Conservation (phyloP, 345 rosid genomes). For the Theobroma cacao region DNA sequence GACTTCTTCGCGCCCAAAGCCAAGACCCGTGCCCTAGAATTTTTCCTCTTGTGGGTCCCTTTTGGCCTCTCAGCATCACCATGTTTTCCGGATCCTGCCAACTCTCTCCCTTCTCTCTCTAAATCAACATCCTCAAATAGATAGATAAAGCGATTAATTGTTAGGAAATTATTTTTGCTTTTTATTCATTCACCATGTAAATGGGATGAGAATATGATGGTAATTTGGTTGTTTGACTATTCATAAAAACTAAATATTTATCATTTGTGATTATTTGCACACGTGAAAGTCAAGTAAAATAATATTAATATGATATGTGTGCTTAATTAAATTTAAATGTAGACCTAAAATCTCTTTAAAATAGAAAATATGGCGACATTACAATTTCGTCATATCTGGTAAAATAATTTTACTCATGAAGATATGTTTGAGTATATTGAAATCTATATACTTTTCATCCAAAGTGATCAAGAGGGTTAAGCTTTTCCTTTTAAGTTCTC, state of each 20-base stretch:
- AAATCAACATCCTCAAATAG: slow-evolving; percentile 16
- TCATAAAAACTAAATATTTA: too few species aligned
- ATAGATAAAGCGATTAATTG: too few species aligned
- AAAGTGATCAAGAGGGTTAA: not conserved
- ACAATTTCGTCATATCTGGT: not conserved
- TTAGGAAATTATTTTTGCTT: too few species aligned
- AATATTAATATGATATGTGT: too few species aligned
- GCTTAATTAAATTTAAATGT: too few species aligned
- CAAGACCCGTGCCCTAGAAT: slow-evolving; percentile 31
- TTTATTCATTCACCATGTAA: too few species aligned
- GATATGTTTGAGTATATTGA: not conserved
- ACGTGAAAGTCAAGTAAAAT: too few species aligned
- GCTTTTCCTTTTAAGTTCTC: too few species aligned
- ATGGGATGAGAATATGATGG: too few species aligned
- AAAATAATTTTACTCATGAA: not conserved
- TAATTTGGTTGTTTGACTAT: too few species aligned
- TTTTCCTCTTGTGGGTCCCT: slow-evolving; percentile 31
- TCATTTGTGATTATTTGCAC: too few species aligned
- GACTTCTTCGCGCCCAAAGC: slow-evolving; percentile 9
- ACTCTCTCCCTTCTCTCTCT: slow-evolving; percentile 7
- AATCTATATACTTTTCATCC: not conserved
- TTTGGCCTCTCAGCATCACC: slow-evolving; percentile 31
- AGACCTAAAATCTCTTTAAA: not conserved
- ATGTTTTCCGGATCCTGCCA: slow-evolving; percentile 74
- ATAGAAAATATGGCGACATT: not conserved